Conservation (phyloP, 176 grass and related monocot genomes). For the Musa beccarii region DNA sequence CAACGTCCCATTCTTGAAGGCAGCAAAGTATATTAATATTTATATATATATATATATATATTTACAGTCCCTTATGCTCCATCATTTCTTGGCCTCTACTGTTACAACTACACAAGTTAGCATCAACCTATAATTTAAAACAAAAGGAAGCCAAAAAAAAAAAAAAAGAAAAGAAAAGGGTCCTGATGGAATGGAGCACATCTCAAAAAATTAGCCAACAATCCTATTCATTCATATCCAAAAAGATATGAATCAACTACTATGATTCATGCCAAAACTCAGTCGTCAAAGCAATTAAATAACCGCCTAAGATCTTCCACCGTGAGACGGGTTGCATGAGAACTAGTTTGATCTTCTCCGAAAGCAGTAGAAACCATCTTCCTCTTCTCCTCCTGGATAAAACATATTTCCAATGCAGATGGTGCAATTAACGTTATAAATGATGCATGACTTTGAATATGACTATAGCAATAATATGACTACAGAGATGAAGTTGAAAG, state of each 20-base stretch:
- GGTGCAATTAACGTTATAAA: not conserved
- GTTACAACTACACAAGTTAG: not conserved
- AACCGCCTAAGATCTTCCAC: constrained; percentile 82
- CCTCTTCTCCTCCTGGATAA: constrained; percentile 86
- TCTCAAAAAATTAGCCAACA: not conserved
- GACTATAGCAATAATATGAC: too few species aligned
- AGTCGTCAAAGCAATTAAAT: constrained; percentile 28
- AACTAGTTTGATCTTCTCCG: constrained; percentile 60
- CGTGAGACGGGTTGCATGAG: constrained; percentile 56
- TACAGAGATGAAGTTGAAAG: too few species aligned
- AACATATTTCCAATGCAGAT: not conserved
- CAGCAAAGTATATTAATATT: too few species aligned
- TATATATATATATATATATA: not conserved
- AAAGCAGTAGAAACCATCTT: constrained; percentile 89
- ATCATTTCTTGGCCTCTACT: not conserved
- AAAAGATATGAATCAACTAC: not conserved
- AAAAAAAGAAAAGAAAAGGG: not conserved
- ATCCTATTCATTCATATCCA: not conserved
- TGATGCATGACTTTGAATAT: not conserved
- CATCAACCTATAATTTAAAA: not conserved
- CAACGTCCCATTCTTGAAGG: not conserved
- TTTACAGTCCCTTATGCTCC: not conserved
- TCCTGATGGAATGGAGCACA: not conserved
- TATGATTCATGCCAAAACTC: not conserved
- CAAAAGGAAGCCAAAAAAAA: not conserved